Conservation (phyloP, 768 basidiomycete genomes). For the Mycena rosella region DNA sequence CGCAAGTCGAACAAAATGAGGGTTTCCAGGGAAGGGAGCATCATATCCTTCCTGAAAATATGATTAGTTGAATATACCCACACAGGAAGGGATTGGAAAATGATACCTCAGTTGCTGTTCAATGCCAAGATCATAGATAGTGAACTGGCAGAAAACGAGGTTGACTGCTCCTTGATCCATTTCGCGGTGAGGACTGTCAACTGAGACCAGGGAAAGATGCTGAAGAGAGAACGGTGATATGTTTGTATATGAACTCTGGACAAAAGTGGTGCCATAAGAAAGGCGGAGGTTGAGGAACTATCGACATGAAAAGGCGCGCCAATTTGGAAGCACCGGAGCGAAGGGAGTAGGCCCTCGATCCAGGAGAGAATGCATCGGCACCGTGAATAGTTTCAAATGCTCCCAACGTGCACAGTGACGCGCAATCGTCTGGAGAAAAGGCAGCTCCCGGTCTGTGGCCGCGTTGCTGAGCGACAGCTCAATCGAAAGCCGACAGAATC, state of each 20-base stretch:
- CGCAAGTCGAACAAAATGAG: neutral
- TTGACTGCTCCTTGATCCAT: neutral
- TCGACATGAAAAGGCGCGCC: too few relatives aligned
- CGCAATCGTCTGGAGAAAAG: neutral
- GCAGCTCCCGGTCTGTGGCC: neutral
- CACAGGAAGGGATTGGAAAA: too few relatives aligned
- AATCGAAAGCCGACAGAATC: neutral
- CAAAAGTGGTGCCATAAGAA: neutral
- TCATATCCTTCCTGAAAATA: neutral
- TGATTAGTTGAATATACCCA: too few relatives aligned
- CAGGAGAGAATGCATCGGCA: neutral
- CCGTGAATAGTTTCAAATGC: neutral
- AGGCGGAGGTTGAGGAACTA: too few relatives aligned
- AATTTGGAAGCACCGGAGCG: conserved; percentile 5
- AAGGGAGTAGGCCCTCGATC: neutral
- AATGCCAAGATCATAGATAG: neutral
- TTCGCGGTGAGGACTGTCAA: neutral
- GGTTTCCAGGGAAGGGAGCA: neutral
- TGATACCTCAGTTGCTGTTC: too few relatives aligned
- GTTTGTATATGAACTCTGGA: neutral
- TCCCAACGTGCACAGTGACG: conserved; percentile 5
- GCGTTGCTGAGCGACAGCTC: neutral
- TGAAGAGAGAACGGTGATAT: too few relatives aligned
- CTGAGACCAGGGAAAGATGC: neutral
- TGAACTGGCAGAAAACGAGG: neutral